Conservation (phyloP, 495 filamentous ascomycete genomes). For the Barbatosphaeria neglecta region DNA sequence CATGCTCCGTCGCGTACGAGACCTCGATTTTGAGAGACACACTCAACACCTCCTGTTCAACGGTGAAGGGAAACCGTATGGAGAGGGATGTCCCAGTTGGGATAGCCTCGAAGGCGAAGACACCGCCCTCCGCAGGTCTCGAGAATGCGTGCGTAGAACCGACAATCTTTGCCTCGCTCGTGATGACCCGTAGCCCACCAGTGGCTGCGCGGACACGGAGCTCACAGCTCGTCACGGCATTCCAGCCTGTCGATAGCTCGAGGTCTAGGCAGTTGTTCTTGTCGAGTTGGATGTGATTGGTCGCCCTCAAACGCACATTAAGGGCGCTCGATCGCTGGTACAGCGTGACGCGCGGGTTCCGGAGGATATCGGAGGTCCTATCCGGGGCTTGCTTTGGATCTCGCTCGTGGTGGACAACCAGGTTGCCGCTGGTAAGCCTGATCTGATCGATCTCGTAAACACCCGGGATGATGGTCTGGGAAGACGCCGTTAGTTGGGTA, state of each 20-base stretch:
- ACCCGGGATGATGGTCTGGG: constrained; percentile 51
- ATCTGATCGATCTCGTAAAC: constrained; percentile 67
- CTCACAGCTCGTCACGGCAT: constrained; percentile 55
- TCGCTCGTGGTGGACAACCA: constrained; percentile 55
- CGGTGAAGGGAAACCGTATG: constrained; percentile 69
- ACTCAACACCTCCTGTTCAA: constrained; percentile 64
- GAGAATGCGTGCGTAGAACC: constrained; percentile 42
- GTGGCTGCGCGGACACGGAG: constrained; percentile 71
- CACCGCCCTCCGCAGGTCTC: constrained; percentile 49
- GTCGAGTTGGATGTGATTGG: constrained; percentile 60
- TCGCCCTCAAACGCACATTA: constrained; percentile 32
- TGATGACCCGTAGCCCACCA: constrained; percentile 75
- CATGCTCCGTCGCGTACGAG: constrained; percentile 61
- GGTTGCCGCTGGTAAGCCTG: constrained; percentile 52
- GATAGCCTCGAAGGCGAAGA: constrained; percentile 53
- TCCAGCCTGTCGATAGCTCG: constrained; percentile 62
- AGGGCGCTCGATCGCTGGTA: constrained; percentile 38
- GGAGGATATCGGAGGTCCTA: constrained; percentile 30
- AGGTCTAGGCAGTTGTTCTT: constrained; percentile 65
- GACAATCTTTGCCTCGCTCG: constrained; percentile 51
- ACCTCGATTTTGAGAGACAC: constrained; percentile 69
- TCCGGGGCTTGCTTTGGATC: constrained; percentile 24
- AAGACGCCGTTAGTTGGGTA: constrained; percentile 1
- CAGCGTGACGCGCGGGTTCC: constrained; percentile 29
- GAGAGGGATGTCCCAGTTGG: constrained; percentile 32